Percentiles rank a stretch among this genome's conserved stretches.
These are phyloP conservation scores for Ogataea ganodermae DNA, from an alignment of 805 yeast species.

Conservation along the genomic window DNA sequence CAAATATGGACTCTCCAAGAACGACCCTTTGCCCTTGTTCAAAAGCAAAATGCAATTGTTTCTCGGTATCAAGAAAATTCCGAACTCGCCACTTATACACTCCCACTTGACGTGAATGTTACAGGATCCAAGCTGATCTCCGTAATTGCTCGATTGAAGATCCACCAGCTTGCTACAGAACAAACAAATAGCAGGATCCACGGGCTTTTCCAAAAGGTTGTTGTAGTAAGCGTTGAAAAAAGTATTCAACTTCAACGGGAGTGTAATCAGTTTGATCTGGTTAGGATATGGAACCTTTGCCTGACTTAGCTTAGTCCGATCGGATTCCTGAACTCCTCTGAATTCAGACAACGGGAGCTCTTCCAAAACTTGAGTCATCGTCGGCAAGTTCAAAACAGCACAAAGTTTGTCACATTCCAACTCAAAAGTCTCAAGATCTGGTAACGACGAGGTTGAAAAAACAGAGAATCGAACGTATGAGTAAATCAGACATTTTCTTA, in stretches of 20 bases:
- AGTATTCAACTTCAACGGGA: slow-evolving; percentile 68
- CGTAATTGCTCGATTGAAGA: slow-evolving; percentile 62
- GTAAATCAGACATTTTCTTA: slow-evolving; percentile 62
- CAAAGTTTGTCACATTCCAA: slow-evolving; percentile 60
- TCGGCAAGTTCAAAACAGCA: slow-evolving; percentile 49
- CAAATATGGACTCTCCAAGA: slow-evolving; percentile 78
- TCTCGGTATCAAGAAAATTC: slow-evolving; percentile 72
- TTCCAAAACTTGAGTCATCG: slow-evolving; percentile 31
- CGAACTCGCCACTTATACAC: slow-evolving; percentile 62
- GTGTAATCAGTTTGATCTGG: slow-evolving; percentile 53
- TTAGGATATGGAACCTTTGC: slow-evolving; percentile 62
- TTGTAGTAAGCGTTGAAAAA: slow-evolving; percentile 65
- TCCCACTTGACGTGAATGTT: slow-evolving; percentile 65
- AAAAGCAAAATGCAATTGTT: slow-evolving; percentile 64
- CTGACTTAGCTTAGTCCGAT: slow-evolving; percentile 14
- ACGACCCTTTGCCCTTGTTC: slow-evolving; percentile 78
- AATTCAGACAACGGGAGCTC: slow-evolving; percentile 19
- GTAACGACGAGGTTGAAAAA: slow-evolving; percentile 31
- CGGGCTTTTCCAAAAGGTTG: slow-evolving; percentile 43
- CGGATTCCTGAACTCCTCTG: slow-evolving; percentile 5
- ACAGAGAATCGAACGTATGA: slow-evolving; percentile 55
- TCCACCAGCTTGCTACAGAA: slow-evolving; percentile 74
- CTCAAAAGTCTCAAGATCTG: slow-evolving; percentile 21
- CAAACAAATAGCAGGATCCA: slow-evolving; percentile 84
- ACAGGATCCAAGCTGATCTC: slow-evolving; percentile 71